Percentiles rank a stretch among this genome's conserved stretches.
These are phyloP conservation scores for Athelia psychrophila DNA, from an alignment of 1,284 basidiomycete species.

Conservation along the genomic window DNA sequence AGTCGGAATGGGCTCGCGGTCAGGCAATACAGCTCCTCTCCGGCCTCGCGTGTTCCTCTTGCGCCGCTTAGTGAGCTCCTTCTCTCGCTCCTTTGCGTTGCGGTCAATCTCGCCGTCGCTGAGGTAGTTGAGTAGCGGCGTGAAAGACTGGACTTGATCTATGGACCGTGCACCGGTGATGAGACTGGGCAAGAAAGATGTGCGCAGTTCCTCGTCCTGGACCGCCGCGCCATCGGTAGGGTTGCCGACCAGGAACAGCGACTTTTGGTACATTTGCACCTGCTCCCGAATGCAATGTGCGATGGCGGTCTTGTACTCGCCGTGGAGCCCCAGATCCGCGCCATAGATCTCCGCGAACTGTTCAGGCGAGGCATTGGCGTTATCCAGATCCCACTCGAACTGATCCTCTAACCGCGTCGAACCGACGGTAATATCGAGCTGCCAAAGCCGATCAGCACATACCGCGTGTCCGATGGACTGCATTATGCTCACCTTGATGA, in stretches of 20 bases:
- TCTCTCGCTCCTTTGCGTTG: slow-evolving; percentile 91
- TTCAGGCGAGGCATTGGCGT: slow-evolving; percentile 80
- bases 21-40: slow-evolving; percentile 87
- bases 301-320: slow-evolving; percentile 96
- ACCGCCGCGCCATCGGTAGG: slow-evolving; percentile 77
- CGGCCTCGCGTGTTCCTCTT: slow-evolving; percentile 89
- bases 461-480: neutral
- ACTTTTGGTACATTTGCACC: slow-evolving; percentile 88
- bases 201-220: slow-evolving; percentile 90
- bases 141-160: slow-evolving; percentile 77
- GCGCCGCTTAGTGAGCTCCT: slow-evolving; percentile 81
- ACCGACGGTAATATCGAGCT: slow-evolving; percentile 96
- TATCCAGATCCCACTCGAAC: slow-evolving; percentile 97
- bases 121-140: slow-evolving; percentile 87
- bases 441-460: slow-evolving; percentile 13
- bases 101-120: slow-evolving; percentile 87
- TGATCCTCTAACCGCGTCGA: slow-evolving; percentile 94
- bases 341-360: slow-evolving; percentile 89
- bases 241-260: slow-evolving; percentile 89
- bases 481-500: slow-evolving; percentile 71
- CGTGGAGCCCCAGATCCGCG: slow-evolving; percentile 85
- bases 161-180: slow-evolving; percentile 67
- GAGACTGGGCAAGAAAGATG: slow-evolving; percentile 84
- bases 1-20: slow-evolving; percentile 91
- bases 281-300: slow-evolving; percentile 97